Base-by-base conservation (phyloP, 495 filamentous ascomycete genomes). In the Aspergillus bertholletiae region DNA sequence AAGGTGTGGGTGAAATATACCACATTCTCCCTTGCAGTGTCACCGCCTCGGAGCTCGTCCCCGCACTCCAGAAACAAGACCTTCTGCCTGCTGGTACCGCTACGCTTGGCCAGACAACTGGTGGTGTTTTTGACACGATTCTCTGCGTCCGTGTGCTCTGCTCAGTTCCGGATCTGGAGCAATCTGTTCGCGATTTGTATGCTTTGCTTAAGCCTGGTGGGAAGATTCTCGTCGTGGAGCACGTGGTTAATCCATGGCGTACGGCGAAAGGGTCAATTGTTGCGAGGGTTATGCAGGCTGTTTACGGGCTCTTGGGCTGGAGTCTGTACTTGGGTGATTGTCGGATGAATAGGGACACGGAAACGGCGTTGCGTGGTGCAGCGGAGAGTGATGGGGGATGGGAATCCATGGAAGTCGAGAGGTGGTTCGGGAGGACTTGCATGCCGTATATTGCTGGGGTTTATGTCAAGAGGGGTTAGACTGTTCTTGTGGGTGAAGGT, bases 101-200 rank as follows among this genome's bases (percentile, higher is more conserved):
- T 8, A 8, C 26, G 7, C 34, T 37, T 6, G 39, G n/a, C 8
- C 35, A 59, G 17, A 4, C 35, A 0, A 21, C 18, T 35, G 67
- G 60, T n/a, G 82, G 66, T 0, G 73, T 77, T 21, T 80, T 89
- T 24, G 88, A 92, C 60, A 84, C 81, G 34, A 81, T 91, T 34
- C 74, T 90, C 43, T 82, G 82, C 13, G 72, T 89, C 41, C 80
- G 87, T 9, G 89, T 88, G 45, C 73, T 92, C 5, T 92, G 88
- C 69, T 84, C 81, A 47, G 85, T 91, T 49, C 86, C 86, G 1
- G 70, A 83, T 12, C 81, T 86, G 28, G 74, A 82, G 57, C 59
- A 60, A 11, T 83, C 86, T 41, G 78, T 80, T 15, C 62, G 57
- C 13, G 79, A 81, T 47, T 60, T 91, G 50, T 91, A 89, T 69